A percentile compares a stretch with the other conserved stretches of the same genome.
phyloP scores from a whole-genome alignment of 2,329 filamentous ascomycete species.

The Lomentospora prolificans region DNA sequence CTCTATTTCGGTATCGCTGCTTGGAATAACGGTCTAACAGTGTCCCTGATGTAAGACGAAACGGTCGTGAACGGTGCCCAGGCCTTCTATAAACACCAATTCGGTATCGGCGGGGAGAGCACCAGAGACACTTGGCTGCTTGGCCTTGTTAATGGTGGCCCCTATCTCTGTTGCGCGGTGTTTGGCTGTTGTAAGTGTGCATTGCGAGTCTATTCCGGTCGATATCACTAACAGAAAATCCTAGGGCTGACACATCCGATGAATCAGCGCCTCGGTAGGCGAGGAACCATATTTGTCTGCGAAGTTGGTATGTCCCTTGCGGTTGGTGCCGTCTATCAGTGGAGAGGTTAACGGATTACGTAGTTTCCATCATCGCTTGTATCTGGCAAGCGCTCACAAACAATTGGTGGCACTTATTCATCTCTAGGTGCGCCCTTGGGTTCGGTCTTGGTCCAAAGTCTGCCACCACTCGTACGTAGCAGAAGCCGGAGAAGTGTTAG shows the following conservation, averaged over 20 bases:
- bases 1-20: neutral
- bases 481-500: neutral
- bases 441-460: constrained; percentile 63
- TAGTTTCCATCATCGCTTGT: constrained; percentile 43
- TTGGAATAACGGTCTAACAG: neutral
- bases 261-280: constrained; percentile 59
- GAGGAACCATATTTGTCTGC: constrained; percentile 56
- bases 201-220: no score
- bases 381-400: constrained; percentile 39
- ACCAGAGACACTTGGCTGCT: constrained; percentile 45
- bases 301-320: neutral
- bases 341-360: constrained; percentile 16
- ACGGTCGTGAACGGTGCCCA: constrained; percentile 62
- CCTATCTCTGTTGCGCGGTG: constrained; percentile 57
- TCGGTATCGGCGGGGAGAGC: constrained; percentile 46
- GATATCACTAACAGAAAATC: neutral
- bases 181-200: constrained; percentile 49
- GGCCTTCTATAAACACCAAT: constrained; percentile 51
- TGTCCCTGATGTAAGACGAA: constrained; percentile 30
- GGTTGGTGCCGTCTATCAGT: neutral
- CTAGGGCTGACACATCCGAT: constrained; percentile 55
- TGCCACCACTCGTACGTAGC: constrained; percentile 45
- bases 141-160: constrained; percentile 51
- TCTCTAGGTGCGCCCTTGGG: constrained; percentile 59
- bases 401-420: constrained; percentile 57